Conservation (phyloP, 352 stramenopile species). For the Pythium diclinum region DNA sequence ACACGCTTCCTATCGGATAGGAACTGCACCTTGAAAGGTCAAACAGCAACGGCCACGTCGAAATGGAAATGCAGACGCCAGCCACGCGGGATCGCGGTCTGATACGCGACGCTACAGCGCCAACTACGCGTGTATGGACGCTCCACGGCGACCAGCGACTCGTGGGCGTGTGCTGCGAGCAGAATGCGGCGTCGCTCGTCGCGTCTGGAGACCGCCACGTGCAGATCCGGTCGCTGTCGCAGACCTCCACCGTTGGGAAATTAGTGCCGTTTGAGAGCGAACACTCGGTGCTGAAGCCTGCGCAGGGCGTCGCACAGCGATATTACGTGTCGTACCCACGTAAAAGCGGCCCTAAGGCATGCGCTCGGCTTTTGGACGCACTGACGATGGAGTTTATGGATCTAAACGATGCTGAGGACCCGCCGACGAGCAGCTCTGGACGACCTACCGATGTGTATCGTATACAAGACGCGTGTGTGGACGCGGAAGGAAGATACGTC, state of each 20-base stretch:
- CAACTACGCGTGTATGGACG: conserved; percentile 6
- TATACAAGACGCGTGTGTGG: conserved; percentile 15
- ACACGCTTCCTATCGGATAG: conserved; percentile 3
- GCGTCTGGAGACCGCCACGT: conserved; percentile 20
- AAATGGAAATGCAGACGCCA: conserved; percentile 1
- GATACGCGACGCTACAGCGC: background rate
- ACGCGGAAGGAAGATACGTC: background rate
- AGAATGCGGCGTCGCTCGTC: conserved; percentile 11
- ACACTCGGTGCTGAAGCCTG: background rate
- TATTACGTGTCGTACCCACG: conserved; percentile 17
- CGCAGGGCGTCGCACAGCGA: conserved; percentile 1
- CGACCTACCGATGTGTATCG: background rate
- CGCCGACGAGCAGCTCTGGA: background rate
- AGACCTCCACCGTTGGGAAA: conserved; percentile 8
- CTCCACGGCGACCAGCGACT: conserved; percentile 23
- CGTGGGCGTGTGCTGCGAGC: conserved; percentile 11
- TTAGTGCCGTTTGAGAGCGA: conserved; percentile 21
- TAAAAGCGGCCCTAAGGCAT: background rate
- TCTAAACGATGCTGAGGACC: background rate
- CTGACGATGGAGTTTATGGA: conserved; percentile 11
- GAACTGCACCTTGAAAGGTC: conserved; percentile 25
- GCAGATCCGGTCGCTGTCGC: conserved; percentile 15
- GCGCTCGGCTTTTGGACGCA: conserved; percentile 19
- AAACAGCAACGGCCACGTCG: background rate
- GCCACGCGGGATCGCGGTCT: background rate